Percentiles rank a stretch among this genome's conserved stretches.
These are phyloP conservation scores for Candida succiphila DNA, from an alignment of 805 yeast species.

Conservation along the genomic window DNA sequence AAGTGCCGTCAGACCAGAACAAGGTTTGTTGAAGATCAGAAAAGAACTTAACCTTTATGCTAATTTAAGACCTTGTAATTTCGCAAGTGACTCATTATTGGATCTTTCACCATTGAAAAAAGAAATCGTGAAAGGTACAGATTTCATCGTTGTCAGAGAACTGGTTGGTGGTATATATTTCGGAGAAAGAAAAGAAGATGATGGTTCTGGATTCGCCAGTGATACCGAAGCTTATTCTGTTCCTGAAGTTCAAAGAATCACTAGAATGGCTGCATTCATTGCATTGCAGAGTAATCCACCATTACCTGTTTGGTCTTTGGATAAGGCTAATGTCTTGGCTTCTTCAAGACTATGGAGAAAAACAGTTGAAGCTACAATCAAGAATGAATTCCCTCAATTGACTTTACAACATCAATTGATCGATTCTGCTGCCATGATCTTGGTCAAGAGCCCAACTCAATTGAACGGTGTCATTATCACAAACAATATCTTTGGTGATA, in stretches of 20 bases:
- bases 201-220: conserved; percentile 77
- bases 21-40: conserved; percentile 88
- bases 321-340: conserved; percentile 96
- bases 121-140: conserved; percentile 81
- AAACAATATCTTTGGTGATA: conserved; percentile 96
- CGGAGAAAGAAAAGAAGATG: conserved; percentile 92
- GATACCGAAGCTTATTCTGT: conserved; percentile 92
- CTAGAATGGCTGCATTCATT: conserved; percentile 96
- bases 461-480: conserved; percentile 91
- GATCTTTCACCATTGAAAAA: conserved; percentile 83
- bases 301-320: conserved; percentile 89
- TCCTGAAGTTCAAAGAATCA: conserved; percentile 87
- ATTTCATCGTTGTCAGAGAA: conserved; percentile 90
- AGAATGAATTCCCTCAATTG: conserved; percentile 84
- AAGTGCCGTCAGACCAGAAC: conserved; percentile 82
- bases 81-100: conserved; percentile 74
- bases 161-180: conserved; percentile 97
- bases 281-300: conserved; percentile 94
- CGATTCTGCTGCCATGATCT: conserved; percentile 98
- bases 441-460: conserved; percentile 83
- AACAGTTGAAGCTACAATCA: conserved; percentile 78
- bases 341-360: conserved; percentile 94
- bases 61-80: conserved; percentile 93
- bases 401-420: conserved; percentile 87
- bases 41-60: conserved; percentile 93